Base-by-base conservation (phyloP, 441 rosid genomes). In the Jatropha multifida region DNA sequence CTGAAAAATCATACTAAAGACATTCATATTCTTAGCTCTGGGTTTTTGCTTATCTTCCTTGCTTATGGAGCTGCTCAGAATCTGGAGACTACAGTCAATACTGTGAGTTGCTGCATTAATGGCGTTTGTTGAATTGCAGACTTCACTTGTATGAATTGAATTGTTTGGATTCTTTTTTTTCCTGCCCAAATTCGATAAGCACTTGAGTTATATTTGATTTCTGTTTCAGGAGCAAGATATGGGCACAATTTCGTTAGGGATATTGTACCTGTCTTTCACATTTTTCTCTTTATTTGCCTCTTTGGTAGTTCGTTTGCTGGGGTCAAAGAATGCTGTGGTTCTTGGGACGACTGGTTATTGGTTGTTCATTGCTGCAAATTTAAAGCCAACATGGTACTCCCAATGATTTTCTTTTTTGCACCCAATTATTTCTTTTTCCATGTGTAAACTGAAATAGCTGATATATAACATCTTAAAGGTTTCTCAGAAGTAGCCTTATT, bases 1-100 rank as follows among this genome's bases (percentile, higher is more conserved):
- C 81, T 79, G 60, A 84, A 80, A 78, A 83, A 79, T 81, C 86
- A 89, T 69, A 68, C 86, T 2, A 87, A 86, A 48, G 98, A 94
- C 73, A 85, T 94, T 74, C 94, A 91, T 81, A 86, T 94, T 68
- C 83, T 94, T 69, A 95, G 99, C 84, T 82, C 80, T 68, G 89
- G 94, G 42, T 95, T 95, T 70, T 78, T 94, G 81, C 85, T 94
- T 64, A 75, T 94, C 74, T 94, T 94, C 81, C 90, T 86, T 73
- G 92, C 97, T 68, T 94, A 82, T 68, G 99, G 99, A 65, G 99
- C 98, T 73, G 97, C 99, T 77, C 99, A 93, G 88, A 95, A 95
- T 85, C 89, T 94, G 26, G 91, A 92, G 82, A 90, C 93, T 13
- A 92, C 94, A 37, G 78, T 94, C 74, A 91, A 91, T 72, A 81